Percentiles rank a stretch among this genome's conserved stretches.
These are phyloP conservation scores for Hypoxylon sp. DNA, from an alignment of 2,329 filamentous ascomycete genomes.

Conservation along the genomic window DNA sequence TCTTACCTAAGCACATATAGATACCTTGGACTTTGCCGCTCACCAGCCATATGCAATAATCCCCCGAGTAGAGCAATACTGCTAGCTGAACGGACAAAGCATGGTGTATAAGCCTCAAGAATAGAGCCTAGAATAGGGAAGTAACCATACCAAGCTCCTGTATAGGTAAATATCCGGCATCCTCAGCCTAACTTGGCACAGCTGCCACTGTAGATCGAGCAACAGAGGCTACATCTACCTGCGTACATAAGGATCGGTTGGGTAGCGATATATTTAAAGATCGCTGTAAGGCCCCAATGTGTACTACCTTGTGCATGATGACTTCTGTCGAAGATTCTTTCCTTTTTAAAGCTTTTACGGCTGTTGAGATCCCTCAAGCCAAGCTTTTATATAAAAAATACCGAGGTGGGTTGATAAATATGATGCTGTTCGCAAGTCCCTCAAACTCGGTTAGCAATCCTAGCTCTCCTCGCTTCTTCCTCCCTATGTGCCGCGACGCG, in stretches of 20 bases:
- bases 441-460: constrained; percentile 60
- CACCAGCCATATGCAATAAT: background rate
- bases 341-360: background rate
- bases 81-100: background rate
- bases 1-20: background rate
- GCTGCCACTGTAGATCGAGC: background rate
- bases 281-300: background rate
- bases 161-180: background rate
- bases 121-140: background rate
- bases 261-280: background rate
- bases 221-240: background rate
- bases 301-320: background rate
- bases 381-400: background rate
- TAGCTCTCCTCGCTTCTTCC: constrained; percentile 70
- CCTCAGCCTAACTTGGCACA: background rate
- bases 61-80: background rate
- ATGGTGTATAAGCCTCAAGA: background rate
- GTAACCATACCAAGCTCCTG: background rate
- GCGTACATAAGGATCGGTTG: background rate
- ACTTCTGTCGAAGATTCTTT: background rate
- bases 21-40: background rate
- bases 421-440: background rate
- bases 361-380: background rate
- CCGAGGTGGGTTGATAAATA: background rate
- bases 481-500: constrained; percentile 75